Evolutionary conservation across 192 early-diverging fungal genomes (phyloP).

Genomic region (Linnemannia hyalina): DNA sequence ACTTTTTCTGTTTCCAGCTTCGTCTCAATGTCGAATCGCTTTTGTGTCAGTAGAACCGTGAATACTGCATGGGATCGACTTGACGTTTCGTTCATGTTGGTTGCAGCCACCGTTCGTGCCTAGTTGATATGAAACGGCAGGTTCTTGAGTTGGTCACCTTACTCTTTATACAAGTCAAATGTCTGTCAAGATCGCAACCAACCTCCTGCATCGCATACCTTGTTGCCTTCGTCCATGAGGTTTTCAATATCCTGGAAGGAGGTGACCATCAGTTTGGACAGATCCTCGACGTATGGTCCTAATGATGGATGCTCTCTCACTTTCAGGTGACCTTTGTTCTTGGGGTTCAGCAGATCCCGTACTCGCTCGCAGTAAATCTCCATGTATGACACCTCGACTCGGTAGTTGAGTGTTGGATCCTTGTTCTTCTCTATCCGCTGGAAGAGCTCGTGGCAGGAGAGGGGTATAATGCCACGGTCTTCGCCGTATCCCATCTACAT

Average conservation of each 20-base stretch:
- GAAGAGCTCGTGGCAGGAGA: slow-evolving; percentile 86
- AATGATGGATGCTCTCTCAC: slow-evolving; percentile 86
- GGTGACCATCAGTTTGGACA: slow-evolving; percentile 85
- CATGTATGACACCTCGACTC: slow-evolving; percentile 89
- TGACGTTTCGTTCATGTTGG: slow-evolving; percentile 95
- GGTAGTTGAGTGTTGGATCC: slow-evolving; percentile 64
- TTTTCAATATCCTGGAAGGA: slow-evolving; percentile 77
- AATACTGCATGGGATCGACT: slow-evolving; percentile 92
- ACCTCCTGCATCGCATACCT: slow-evolving; percentile 56
- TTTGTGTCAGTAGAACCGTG: slow-evolving; percentile 80
- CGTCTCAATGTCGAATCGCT: slow-evolving; percentile 62
- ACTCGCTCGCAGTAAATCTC: slow-evolving; percentile 94
- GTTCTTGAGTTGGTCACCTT: neutral
- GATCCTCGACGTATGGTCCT: slow-evolving; percentile 93
- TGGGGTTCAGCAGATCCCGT: slow-evolving; percentile 84
- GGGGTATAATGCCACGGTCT: slow-evolving; percentile 90
- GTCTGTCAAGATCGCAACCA: neutral
- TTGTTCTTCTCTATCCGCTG: slow-evolving; percentile 63
- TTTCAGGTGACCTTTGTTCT: slow-evolving; percentile 76
- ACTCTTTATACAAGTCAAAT: neutral
- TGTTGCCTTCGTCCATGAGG: slow-evolving; percentile 86
- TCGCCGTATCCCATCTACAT: slow-evolving; percentile 76
- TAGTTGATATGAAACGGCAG: slow-evolving; percentile 30
- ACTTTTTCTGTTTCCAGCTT: slow-evolving; percentile 80
- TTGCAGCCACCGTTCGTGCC: slow-evolving; percentile 91